phyloP scores from a whole-genome alignment of 2,329 filamentous ascomycete genomes.

The Epichloe uncinata region DNA sequence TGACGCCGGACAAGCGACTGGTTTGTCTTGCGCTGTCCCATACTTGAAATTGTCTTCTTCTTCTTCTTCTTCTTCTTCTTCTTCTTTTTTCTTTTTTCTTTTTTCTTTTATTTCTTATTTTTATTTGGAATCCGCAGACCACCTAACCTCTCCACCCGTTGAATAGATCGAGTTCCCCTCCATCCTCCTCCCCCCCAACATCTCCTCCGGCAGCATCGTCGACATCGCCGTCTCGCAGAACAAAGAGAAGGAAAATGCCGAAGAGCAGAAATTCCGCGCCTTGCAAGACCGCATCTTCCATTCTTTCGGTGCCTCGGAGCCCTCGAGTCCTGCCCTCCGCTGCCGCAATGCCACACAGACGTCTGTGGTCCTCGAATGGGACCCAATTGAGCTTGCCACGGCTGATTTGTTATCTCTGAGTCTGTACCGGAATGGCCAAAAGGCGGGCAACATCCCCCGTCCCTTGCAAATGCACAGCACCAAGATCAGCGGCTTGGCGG shows the following conservation, averaged over 20 bases:
- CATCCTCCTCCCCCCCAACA: conserved; percentile 93
- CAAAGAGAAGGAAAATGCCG: conserved; percentile 58
- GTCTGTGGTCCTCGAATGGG: conserved; percentile 97
- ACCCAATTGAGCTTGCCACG: conserved; percentile 83
- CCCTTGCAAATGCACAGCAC: conserved; percentile 82
- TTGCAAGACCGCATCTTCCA: conserved; percentile 84
- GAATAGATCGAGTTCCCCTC: conserved; percentile 96
- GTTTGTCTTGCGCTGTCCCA: conserved; percentile 32
- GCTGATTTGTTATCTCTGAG: conserved; percentile 81
- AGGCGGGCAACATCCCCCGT: conserved; percentile 86
- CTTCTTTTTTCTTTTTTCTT: too few relatives aligned
- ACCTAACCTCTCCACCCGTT: not conserved
- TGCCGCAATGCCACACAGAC: conserved; percentile 97
- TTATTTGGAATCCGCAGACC: not conserved
- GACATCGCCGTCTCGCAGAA: conserved; percentile 94
- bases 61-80: too few relatives aligned
- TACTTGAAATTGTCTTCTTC: not conserved
- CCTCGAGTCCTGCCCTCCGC: conserved; percentile 63
- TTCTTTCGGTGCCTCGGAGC: conserved; percentile 72
- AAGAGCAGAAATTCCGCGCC: conserved; percentile 61
- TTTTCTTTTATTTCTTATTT: too few relatives aligned
- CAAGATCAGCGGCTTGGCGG: conserved; percentile 91
- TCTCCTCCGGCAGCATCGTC: conserved; percentile 91
- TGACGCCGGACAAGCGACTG: conserved; percentile 93
- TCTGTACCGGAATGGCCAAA: conserved; percentile 90